Evolutionary conservation across 306 rosid genomes (phyloP).

Genomic region (Datisca glomerata): DNA sequence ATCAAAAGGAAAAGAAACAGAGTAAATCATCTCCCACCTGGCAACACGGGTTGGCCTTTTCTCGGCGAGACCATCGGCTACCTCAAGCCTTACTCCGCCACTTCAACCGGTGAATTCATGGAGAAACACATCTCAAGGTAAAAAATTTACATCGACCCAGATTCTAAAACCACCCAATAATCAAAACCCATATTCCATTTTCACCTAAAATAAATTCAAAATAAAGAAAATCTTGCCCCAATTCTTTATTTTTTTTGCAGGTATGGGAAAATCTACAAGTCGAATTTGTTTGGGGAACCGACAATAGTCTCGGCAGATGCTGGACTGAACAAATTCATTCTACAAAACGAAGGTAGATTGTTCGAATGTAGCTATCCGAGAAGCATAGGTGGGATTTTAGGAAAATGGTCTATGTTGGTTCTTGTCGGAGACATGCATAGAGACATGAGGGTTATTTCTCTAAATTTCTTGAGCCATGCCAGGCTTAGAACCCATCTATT

Average conservation of each 20-base stretch:
- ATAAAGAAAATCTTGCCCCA: no score
- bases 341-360: constrained; percentile 89
- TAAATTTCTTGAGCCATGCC: constrained; percentile 77
- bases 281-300: constrained; percentile 75
- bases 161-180: background rate
- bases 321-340: constrained; percentile 70
- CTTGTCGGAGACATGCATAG: constrained; percentile 97
- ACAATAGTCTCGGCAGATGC: constrained; percentile 93
- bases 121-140: constrained; percentile 76
- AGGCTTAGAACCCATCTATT: constrained; percentile 59
- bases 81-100: constrained; percentile 76
- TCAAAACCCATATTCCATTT: constrained; percentile 8
- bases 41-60: constrained; percentile 92
- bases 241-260: constrained; percentile 21
- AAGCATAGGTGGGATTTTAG: constrained; percentile 95
- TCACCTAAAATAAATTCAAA: no score
- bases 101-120: constrained; percentile 69
- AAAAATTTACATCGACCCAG: background rate
- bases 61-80: constrained; percentile 74
- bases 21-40: constrained; percentile 80
- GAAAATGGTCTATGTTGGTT: constrained; percentile 99
- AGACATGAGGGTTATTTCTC: constrained; percentile 75
- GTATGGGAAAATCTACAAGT: constrained; percentile 85
- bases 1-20: constrained; percentile 38
- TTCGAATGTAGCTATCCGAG: constrained; percentile 90